Percentiles rank a stretch among this genome's conserved stretches.
These are phyloP conservation scores for Heimioporus sp. DNA, from an alignment of 768 basidiomycete genomes.

Conservation along the genomic window DNA sequence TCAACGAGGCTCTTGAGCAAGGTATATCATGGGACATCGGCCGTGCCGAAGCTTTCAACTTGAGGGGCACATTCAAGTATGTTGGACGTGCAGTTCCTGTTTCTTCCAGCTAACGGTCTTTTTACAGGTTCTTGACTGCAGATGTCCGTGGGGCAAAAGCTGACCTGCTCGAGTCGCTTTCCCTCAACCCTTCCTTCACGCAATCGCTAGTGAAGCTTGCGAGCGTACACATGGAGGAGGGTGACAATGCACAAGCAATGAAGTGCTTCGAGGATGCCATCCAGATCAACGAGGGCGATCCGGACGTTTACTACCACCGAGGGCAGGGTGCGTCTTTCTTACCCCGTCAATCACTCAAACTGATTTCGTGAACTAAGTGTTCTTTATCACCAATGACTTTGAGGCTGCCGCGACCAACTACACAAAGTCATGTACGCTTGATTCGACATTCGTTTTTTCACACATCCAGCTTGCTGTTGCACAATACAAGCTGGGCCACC, in stretches of 20 bases:
- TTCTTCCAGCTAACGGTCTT: not conserved
- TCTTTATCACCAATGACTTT: slow-evolving; percentile 94
- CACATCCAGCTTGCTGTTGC: slow-evolving; percentile 98
- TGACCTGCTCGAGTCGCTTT: slow-evolving; percentile 77
- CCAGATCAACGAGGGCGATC: slow-evolving; percentile 75
- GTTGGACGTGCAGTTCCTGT: slow-evolving; percentile 21
- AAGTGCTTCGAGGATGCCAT: slow-evolving; percentile 91
- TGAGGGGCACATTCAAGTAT: slow-evolving; percentile 95
- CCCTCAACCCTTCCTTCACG: slow-evolving; percentile 64
- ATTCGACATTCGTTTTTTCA: slow-evolving; percentile 88
- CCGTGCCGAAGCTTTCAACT: slow-evolving; percentile 86
- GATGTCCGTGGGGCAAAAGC: slow-evolving; percentile 79
- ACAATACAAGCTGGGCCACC: slow-evolving; percentile 84
- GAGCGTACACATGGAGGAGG: slow-evolving; percentile 95
- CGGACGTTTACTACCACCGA: slow-evolving; percentile 98
- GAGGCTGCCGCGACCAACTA: slow-evolving; percentile 86
- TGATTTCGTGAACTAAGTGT: slow-evolving; percentile 45
- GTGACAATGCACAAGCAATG: slow-evolving; percentile 77
- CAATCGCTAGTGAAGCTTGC: slow-evolving; percentile 97
- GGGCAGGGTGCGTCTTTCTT: slow-evolving; percentile 68
- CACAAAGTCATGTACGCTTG: slow-evolving; percentile 83
- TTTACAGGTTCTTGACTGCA: slow-evolving; percentile 79
- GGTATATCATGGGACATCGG: slow-evolving; percentile 74
- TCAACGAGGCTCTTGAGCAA: slow-evolving; percentile 85
- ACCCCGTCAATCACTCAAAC: not conserved